phyloP scores from a whole-genome alignment of 2,329 filamentous ascomycete genomes.

The Zymoseptoria ardabiliae region DNA sequence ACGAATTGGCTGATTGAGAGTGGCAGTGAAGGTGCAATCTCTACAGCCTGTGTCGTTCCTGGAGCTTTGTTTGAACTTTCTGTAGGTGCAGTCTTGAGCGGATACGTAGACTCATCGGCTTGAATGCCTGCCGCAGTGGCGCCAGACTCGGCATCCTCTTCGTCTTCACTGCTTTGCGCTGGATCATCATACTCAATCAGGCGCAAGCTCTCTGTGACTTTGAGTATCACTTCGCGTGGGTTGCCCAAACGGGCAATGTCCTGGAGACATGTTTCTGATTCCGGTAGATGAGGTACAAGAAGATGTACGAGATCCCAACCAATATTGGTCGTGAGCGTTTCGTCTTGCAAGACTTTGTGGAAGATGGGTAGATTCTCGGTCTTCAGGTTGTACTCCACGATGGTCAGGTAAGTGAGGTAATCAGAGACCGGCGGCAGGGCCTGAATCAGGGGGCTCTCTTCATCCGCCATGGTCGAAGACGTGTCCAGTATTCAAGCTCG shows the following conservation, averaged over 20 bases:
- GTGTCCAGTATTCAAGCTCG: neutral
- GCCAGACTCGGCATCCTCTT: constrained; percentile 16
- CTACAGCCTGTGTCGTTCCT: constrained; percentile 24
- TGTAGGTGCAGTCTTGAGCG: constrained; percentile 22
- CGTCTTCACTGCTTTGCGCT: constrained; percentile 46
- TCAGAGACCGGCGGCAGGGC: constrained; percentile 58
- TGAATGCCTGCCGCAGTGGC: constrained; percentile 10
- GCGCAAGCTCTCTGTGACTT: constrained; percentile 67
- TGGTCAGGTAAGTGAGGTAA: constrained; percentile 68
- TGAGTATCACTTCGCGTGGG: constrained; percentile 72
- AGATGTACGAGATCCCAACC: constrained; percentile 79
- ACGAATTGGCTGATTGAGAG: constrained; percentile 54
- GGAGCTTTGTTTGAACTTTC: constrained; percentile 3
- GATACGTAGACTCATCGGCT: constrained; percentile 23
- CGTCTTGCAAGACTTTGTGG: constrained; percentile 61
- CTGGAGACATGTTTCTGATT: constrained; percentile 62
- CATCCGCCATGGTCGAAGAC: constrained; percentile 17
- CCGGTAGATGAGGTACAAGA: constrained; percentile 58
- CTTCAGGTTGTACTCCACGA: constrained; percentile 65
- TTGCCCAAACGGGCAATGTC: constrained; percentile 72
- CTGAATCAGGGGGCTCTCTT: constrained; percentile 46
- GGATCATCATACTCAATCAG: constrained; percentile 46
- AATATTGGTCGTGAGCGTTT: constrained; percentile 63
- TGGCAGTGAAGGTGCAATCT: constrained; percentile 29
- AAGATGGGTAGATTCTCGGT: constrained; percentile 60